Percentiles rank a stretch among this genome's conserved stretches.
These are phyloP conservation scores for Euphorbia corollata DNA, from an alignment of 441 rosid genomes.

Conservation along the genomic window DNA sequence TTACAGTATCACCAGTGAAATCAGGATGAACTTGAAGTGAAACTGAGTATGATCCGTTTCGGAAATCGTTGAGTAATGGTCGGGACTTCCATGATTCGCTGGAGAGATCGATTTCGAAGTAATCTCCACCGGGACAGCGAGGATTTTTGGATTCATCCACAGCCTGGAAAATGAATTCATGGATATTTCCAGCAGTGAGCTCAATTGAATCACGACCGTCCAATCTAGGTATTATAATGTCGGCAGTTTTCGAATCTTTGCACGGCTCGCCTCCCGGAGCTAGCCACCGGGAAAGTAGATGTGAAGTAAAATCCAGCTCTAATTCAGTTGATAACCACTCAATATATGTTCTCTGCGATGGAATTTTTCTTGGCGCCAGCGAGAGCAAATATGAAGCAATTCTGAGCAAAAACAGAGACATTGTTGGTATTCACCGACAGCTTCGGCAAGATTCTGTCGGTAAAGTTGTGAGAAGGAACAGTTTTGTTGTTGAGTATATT, in stretches of 20 bases:
- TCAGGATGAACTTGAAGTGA: conserved; percentile 86
- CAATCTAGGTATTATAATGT: conserved; percentile 44
- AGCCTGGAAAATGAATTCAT: conserved; percentile 59
- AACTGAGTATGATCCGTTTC: conserved; percentile 67
- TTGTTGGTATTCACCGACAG: not conserved
- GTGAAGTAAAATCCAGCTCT: conserved; percentile 42
- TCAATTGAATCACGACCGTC: conserved; percentile 45
- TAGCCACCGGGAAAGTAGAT: conserved; percentile 53
- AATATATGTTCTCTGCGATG: conserved; percentile 11
- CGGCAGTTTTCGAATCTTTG: conserved; percentile 48
- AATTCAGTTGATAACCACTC: conserved; percentile 49
- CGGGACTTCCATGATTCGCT: conserved; percentile 84
- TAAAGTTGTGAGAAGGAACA: conserved; percentile 12
- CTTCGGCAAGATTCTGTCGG: conserved; percentile 9
- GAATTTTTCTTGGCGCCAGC: not conserved
- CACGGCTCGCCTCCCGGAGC: conserved; percentile 65
- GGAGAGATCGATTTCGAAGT: conserved; percentile 80
- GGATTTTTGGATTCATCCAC: conserved; percentile 43
- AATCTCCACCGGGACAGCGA: conserved; percentile 79
- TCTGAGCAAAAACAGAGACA: conserved; percentile 7
- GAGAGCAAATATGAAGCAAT: conserved; percentile 3
- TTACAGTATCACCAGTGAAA: conserved; percentile 64
- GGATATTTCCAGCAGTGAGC: conserved; percentile 56
- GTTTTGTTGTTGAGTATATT: not conserved
- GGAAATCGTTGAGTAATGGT: conserved; percentile 70